Base-by-base conservation (phyloP, 305 asterid species). In the Coffea humblotiana region DNA sequence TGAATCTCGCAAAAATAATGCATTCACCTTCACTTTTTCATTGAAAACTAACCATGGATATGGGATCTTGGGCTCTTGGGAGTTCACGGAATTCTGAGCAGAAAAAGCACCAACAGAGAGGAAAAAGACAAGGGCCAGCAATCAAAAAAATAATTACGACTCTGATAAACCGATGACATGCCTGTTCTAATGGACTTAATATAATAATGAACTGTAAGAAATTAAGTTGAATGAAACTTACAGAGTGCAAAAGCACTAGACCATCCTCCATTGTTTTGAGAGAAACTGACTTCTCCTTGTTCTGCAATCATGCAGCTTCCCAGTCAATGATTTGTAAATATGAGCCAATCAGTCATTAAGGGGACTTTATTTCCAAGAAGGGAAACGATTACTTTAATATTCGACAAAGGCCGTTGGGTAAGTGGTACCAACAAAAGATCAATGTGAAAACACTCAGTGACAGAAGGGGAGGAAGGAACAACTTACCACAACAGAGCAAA, bases 231-330 rank as follows among this genome's bases (percentile, higher is more conserved):
- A 23, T 58, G 81, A 80, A 74, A 86, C 98, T 90, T 86, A 96
- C 99, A 67, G 90, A 91, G 90, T 92, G 83, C 79, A 92, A 81
- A 86, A 86, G 91, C 84, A 92, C 98, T 52, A 78, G 88, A 75
- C 99, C 99, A 73, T 96, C 99, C 87, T 96, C 98, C 99, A 94
- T 96, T 13, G 99, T 94, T 90, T 94, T 96, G 86, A 94, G 88
- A 78, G 92, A 90, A 87, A 91, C 90, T 40, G 97, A 87, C 88
- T 88, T 94, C 32, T 94, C 97, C 78, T 96, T 96, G 80, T 90
- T 92, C 99, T 96, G 95, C 77, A 56, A 90, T 79, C 61, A 83
- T 37, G 82, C 77, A 80, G 32, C 83, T 74, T 32, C 29, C 63
- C 81, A 87, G 89, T 85, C 81, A 65, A 48, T 45, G 68, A 78